phyloP scores from a whole-genome alignment of 148 eudicot genomes.

The Persicaria maculosa region DNA sequence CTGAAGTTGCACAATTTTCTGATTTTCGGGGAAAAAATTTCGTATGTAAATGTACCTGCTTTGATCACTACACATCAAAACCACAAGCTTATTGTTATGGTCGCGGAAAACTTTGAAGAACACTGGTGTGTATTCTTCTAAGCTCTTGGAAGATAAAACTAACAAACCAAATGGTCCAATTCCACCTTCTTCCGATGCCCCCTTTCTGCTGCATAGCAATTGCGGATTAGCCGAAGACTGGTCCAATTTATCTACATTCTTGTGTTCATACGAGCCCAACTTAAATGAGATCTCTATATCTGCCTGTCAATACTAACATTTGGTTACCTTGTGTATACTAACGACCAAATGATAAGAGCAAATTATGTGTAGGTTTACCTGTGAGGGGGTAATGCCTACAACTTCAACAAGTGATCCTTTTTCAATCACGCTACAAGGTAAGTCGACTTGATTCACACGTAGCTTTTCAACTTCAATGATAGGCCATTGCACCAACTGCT shows the following conservation, averaged over 20 bases:
- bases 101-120: slow-evolving; percentile 57
- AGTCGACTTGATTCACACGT: slow-evolving; percentile 22
- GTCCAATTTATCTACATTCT: slow-evolving; percentile 39
- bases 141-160: slow-evolving; percentile 48
- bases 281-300: slow-evolving; percentile 56
- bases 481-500: slow-evolving; percentile 77
- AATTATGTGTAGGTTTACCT: slow-evolving; percentile 21
- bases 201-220: slow-evolving; percentile 37
- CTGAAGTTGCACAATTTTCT: not conserved
- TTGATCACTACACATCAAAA: slow-evolving; percentile 80
- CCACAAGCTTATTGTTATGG: slow-evolving; percentile 23
- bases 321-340: not conserved
- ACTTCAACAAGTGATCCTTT: slow-evolving; percentile 38
- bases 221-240: slow-evolving; percentile 43
- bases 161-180: slow-evolving; percentile 62
- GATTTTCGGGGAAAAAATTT: not conserved
- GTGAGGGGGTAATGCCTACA: slow-evolving; percentile 43
- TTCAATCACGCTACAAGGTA: slow-evolving; percentile 18
- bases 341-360: not conserved
- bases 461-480: slow-evolving; percentile 39
- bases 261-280: slow-evolving; percentile 11
- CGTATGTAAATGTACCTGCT: slow-evolving; percentile 32
- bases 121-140: slow-evolving; percentile 57
- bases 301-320: slow-evolving; percentile 30
- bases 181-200: slow-evolving; percentile 31